Evolutionary conservation across 1,139 yeast species (phyloP), one percentile per base, ranked within the genome.

Genomic region (Candida tropicalis): DNA sequence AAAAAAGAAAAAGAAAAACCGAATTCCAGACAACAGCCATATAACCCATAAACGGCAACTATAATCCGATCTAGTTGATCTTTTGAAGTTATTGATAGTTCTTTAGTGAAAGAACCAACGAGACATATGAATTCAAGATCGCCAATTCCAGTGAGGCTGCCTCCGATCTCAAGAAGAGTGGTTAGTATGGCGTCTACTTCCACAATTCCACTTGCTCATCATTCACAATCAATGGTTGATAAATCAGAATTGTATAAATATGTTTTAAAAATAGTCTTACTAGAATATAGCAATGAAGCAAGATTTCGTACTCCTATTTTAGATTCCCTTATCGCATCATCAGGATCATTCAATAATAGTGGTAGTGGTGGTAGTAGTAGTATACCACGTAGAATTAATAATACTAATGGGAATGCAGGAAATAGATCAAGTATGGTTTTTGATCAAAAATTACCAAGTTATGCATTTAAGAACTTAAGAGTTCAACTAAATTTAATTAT

Each of bases 241-340:
- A 28, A 31, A 15, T 35, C 44, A 5, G 51, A 48, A 32, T 56
- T 75, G 24, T 75, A 77, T 46, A 72, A 70, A 40, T 59, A 69
- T 15, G 69, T 75, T 2, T 54, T 82, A 33, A 79, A 77, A 53
- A 63, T 78, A 4, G 52, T 80, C 9, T 58, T 82, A n/a, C 59
- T 81, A 12, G 84, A 80, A 47, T 80, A 82, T 54, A 63, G 74
- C 45, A 78, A 75, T 48, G 86, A 81, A 55, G 84, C 83, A 3
- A 59, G 87, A 26, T 82, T 81, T 60, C 59, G 73, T 41, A 70
- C 73, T 4, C 76, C 77, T 1, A 59, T 66, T 11, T 49, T 49
- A 20, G 43, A 48, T 18, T 10, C 26, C 28, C 38, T 32, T 26
- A 22, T 12, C 23, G 9, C 39, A 17, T 18, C 42, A n/a, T 20